Base-by-base conservation (phyloP, 2,329 filamentous ascomycete species). In the Colletotrichum caudatum region DNA sequence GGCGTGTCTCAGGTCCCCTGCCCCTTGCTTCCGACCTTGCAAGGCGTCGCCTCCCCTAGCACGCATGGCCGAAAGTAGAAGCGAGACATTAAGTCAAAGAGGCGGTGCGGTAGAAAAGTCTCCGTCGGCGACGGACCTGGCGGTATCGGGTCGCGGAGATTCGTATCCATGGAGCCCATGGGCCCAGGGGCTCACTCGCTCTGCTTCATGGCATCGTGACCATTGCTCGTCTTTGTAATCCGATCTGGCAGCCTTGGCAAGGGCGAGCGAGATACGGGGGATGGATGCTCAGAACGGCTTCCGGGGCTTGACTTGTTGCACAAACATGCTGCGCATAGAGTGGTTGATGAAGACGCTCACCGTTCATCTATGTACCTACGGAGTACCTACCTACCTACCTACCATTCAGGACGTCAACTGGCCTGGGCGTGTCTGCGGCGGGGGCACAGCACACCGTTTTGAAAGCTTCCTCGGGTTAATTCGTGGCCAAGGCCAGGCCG, bases 1-100 rank as follows among this genome's bases (percentile, higher is more conserved):
- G 65, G 48, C 44, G 58, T 69, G 69, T 72, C 69, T 72, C 69
- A 72, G 65, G 48, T 72, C 57, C 65, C 60, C 60, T 72, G 65
- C 65, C 69, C 65, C 69, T 72, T 72, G 69, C 69, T 41, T 20
- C 29, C 23, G 26, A 69, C 69, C 66, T 69, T 72, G 69, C 59
- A 72, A 72, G 69, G 69, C 66, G 69, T 72, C 46, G 66, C 46
- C 56, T 64, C 46, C 69, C 69, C 59, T 69, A 46, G 68, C 57
- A 68, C 20, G 37, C 69, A 64, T 68, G 51, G 44, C 65, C 66
- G 20, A 69, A 72, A 69, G 41, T 41, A 50, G 69, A 59, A 53
- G 41, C 54, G 54, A 41, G 35, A 41, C 54, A 41, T 18, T 23
- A 56, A 41, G 16, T 46, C 39, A 33, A 33, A 64, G 59, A 69